Evolutionary conservation across 768 basidiomycete genomes (phyloP), one percentile per base, ranked within the genome.

Genomic region (Hortiboletus flavorubellus): DNA sequence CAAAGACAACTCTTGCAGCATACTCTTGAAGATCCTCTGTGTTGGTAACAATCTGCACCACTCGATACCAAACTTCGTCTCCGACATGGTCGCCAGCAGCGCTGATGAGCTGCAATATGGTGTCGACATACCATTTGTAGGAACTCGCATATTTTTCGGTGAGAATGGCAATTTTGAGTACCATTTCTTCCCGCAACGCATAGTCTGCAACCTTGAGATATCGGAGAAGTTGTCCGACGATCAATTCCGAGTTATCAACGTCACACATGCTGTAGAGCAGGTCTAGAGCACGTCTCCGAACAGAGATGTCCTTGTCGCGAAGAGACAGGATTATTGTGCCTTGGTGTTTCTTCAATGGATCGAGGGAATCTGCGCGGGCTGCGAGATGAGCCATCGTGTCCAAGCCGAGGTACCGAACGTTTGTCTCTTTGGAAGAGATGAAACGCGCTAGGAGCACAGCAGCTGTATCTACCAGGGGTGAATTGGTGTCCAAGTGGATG

Each of bases 191-290:
- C 42, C 97, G 81, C 33, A 99, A 78, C 15, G 87, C 93, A 63
- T 98, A 98, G 71, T 99, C 97, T 8, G 97, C 97, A n/a, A 97
- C 85, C 68, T 85, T 85, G 54, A 99, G 83, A 71, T 98, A 99
- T 53, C 91, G 85, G 52, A 99, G 76, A 16, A 99, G 80, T 72
- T 99, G 96, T 37, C 90, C 95, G 34, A 99, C 97, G 64, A 98
- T 94, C 58, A 91, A 76, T 68, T 97, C 94, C 6, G 96, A 92
- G 72, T 98, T 99, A 65, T 91, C 89, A n/a, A 87, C 80, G 69
- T 99, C 97, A 72, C 97, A 98, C 97, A 99, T 99, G 75, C 93
- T 96, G 74, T 98, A 98, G 9, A 99, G 80, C 49, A 99, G 79
- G 73, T 99, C 97, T 55, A 99, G 79, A 11, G 94, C 97, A 47